Percentiles rank a stretch among this genome's conserved stretches.
Conservation (phyloP, 148 eudicot genomes). For the Rhododendron simsii region DNA sequence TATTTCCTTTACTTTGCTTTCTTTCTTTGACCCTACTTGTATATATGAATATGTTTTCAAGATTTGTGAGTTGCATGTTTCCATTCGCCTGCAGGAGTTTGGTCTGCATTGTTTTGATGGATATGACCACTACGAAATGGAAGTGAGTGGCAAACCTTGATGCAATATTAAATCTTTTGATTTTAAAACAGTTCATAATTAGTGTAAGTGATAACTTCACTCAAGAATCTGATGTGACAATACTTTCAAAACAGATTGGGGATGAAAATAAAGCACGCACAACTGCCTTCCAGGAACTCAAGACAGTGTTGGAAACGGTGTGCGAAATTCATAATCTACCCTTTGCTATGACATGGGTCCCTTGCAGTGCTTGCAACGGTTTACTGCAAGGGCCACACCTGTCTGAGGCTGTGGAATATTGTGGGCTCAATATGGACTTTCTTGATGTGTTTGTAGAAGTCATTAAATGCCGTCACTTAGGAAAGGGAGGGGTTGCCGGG, state of each 20-base stretch:
- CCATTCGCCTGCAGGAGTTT: too few relatives aligned
- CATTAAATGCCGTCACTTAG: neutral
- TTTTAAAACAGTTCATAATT: too few relatives aligned
- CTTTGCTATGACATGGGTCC: neutral
- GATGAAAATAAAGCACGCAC: too few relatives aligned
- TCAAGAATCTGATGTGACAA: neutral
- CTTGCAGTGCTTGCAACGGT: neutral
- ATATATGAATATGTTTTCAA: neutral
- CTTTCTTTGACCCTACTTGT: too few relatives aligned
- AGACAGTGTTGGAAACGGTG: neutral
- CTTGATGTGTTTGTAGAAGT: too few relatives aligned
- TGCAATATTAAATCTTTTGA: too few relatives aligned
- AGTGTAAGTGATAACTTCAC: neutral
- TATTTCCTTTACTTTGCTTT: neutral
- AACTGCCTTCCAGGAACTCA: neutral
- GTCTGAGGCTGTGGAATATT: neutral
- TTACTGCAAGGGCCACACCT: neutral
- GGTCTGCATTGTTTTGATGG: too few relatives aligned
- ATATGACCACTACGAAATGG: too few relatives aligned
- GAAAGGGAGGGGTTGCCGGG: conserved; percentile 22
- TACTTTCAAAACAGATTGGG: neutral
- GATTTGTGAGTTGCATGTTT: too few relatives aligned
- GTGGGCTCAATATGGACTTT: too few relatives aligned
- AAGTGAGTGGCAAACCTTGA: too few relatives aligned
- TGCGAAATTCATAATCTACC: neutral